These are phyloP conservation scores for Aspergillus pseudoglaucus DNA, from an alignment of 2,329 filamentous ascomycete species.

Conservation along the genomic window DNA sequence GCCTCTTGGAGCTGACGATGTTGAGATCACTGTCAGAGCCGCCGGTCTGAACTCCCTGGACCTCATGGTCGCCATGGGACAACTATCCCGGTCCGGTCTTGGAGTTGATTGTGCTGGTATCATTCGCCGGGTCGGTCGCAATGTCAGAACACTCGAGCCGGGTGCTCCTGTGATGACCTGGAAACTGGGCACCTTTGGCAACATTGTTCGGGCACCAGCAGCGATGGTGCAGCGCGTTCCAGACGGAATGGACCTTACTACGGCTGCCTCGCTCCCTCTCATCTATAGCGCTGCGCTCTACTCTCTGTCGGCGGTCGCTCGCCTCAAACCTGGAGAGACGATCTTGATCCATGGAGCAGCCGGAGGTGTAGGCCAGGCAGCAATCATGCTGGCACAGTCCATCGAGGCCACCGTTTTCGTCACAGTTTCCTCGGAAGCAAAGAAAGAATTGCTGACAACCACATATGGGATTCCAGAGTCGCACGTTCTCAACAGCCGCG, in stretches of 20 bases:
- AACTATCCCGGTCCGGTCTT: neutral
- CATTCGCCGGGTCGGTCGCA: neutral
- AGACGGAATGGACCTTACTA: neutral
- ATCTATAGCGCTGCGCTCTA: constrained; percentile 8
- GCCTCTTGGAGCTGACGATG: neutral
- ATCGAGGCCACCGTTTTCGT: constrained; percentile 11
- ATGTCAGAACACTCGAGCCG: neutral
- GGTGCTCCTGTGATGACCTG: neutral
- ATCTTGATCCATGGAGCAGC: constrained; percentile 7
- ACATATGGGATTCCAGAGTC: constrained; percentile 10
- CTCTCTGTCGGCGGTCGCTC: constrained; percentile 9
- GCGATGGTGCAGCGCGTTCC: neutral
- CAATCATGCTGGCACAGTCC: constrained; percentile 2
- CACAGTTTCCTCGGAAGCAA: constrained; percentile 5
- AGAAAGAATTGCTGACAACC: constrained; percentile 11
- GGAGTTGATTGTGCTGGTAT: neutral
- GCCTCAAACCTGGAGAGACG: constrained; percentile 8
- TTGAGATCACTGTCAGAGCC: neutral
- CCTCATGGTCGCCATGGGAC: neutral
- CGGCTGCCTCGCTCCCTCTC: neutral
- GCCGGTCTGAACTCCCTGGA: neutral
- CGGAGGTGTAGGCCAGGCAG: constrained; percentile 7
- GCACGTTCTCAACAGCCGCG: constrained; percentile 11
- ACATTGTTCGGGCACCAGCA: neutral
- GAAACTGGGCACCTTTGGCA: neutral